Percentiles rank a stretch among this genome's conserved stretches.
Conservation (phyloP, 352 stramenopile species). For the Phytophthora tubulina region DNA sequence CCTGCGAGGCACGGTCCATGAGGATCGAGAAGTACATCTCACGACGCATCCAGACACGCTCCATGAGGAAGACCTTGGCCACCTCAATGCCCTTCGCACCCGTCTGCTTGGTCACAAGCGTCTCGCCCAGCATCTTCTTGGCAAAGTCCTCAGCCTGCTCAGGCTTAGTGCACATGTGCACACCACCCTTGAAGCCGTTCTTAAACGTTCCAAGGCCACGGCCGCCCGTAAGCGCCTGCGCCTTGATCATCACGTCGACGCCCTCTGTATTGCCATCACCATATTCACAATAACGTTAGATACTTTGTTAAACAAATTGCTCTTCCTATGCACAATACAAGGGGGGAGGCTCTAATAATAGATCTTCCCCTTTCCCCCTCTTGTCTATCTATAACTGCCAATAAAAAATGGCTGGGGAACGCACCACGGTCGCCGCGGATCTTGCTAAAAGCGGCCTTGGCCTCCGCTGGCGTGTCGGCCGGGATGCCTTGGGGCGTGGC, state of each 20-base stretch:
- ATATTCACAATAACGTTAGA: constrained; percentile 7
- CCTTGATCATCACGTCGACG: constrained; percentile 96
- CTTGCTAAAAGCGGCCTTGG: constrained; percentile 80
- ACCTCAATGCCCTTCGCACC: constrained; percentile 89
- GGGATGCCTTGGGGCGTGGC: constrained; percentile 74
- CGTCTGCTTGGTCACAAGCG: constrained; percentile 98
- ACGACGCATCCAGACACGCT: constrained; percentile 93
- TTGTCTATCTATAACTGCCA: constrained; percentile 6
- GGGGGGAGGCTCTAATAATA: constrained; percentile 5
- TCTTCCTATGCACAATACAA: constrained; percentile 22
- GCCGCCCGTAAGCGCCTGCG: constrained; percentile 97
- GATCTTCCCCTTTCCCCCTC: constrained; percentile 1
- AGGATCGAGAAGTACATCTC: constrained; percentile 99
- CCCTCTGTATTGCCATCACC: constrained; percentile 46
- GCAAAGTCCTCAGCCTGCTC: constrained; percentile 85
- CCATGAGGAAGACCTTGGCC: constrained; percentile 93
- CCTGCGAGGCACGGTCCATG: constrained; percentile 96
- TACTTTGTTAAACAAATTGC: constrained; percentile 35
- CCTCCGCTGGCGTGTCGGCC: constrained; percentile 84
- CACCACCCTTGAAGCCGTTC: constrained; percentile 97
- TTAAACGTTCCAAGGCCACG: constrained; percentile 97
- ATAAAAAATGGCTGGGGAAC: constrained; percentile 26
- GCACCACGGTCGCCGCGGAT: constrained; percentile 80
- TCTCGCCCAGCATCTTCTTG: constrained; percentile 94
- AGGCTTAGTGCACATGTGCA: constrained; percentile 96